Evolutionary conservation across 495 filamentous ascomycete genomes (phyloP), one percentile per base, ranked within the genome.

Genomic region (Elaphomyces granulatus): DNA sequence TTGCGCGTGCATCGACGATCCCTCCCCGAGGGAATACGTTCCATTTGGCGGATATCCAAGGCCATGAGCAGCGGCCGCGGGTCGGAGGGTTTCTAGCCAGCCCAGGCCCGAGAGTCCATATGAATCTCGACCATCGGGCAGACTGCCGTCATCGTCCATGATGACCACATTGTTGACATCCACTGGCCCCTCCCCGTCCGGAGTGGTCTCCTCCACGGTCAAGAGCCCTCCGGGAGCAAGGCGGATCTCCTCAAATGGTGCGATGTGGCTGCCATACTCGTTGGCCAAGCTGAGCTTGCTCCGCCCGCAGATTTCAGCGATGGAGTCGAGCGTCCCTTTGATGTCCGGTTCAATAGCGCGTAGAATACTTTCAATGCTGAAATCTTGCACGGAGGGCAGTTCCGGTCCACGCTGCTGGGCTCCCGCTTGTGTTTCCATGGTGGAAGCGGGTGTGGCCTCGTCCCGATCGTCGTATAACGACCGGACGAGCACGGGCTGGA

Each of bases 291-390:
- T 77, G 41, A 76, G 54, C 44, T 68, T 71, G 53, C 71, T 78
- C 28, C 70, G 62, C 3, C 75, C 75, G 45, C 70, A 77, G 38
- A 80, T 77, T 46, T 78, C 71, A 15, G 75, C 75, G 41, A 80
- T 78, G 3, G 72, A 70, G 41, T 77, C 67, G 19, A 80, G 58
- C 2, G 74, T 74, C 12, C 49, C 49, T 15, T 65, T 55, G 37
- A 77, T 71, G 46, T 78, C 71, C 2, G 72, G 64, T 39, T 73
- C 68, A 38, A 78, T 72, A 28, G 74, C 71, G 14, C 63, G 59
- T 14, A 80, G 63, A 37, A 80, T 76, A 34, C 62, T 59, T 20
- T 70, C 71, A 50, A 80, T 78, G 15, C 71, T 69, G 52, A 77
- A 78, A 33, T 69, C 70, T 16, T 66, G 56, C 19, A 69, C 58